Evolutionary conservation across 2,329 filamentous ascomycete genomes (phyloP).

Genomic region (Cladosporium sp.): DNA sequence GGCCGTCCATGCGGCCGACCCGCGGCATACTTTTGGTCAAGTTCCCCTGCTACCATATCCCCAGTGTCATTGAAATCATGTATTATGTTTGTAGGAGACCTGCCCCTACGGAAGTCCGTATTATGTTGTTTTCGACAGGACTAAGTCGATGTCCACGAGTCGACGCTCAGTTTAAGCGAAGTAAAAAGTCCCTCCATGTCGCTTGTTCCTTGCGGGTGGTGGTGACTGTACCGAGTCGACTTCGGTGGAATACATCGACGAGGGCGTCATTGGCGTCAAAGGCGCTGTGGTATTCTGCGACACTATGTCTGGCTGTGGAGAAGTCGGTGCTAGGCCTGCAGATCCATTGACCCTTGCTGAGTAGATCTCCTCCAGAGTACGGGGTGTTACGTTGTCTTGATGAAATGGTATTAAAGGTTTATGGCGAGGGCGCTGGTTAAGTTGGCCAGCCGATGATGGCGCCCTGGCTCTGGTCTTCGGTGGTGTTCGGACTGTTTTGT

Average conservation of each 20-base stretch:
- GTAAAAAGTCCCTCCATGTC: conserved; percentile 1
- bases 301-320: not conserved
- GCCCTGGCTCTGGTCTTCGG: too few species aligned
- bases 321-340: not conserved
- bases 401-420: not conserved
- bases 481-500: not conserved
- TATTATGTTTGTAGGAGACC: not conserved
- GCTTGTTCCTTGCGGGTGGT: not conserved
- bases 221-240: not conserved
- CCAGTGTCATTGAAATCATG: not conserved
- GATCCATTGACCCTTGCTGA: not conserved
- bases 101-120: not conserved
- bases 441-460: not conserved
- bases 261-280: not conserved
- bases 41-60: not conserved
- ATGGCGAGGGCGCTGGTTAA: not conserved
- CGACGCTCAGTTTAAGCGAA: not conserved
- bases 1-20: not conserved
- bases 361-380: not conserved
- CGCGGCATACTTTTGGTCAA: not conserved
- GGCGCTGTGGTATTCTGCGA: not conserved
- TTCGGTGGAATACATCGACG: not conserved
- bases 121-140: not conserved
- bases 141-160: not conserved
- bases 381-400: not conserved